phyloP scores from a whole-genome alignment of 1,284 basidiomycete genomes.

The Tranzscheliella williamsii region DNA sequence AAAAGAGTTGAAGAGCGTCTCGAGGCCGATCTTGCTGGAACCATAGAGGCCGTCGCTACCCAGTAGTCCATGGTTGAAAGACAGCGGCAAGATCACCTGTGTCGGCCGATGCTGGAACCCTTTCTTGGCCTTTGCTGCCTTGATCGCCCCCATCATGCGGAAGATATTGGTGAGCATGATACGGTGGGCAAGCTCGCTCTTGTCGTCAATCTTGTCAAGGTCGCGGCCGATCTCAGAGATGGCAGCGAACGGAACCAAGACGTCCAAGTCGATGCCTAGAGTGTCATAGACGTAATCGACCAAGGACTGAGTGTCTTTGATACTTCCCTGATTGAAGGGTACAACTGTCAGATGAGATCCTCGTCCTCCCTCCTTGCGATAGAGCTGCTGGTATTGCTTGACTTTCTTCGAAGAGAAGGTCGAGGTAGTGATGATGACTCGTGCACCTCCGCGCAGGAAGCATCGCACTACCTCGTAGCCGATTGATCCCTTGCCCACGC shows the following conservation, averaged over 20 bases:
- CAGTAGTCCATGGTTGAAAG: constrained; percentile 95
- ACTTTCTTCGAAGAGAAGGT: constrained; percentile 69
- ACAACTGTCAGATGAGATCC: constrained; percentile 95
- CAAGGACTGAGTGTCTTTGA: constrained; percentile 88
- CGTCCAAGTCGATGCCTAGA: constrained; percentile 92
- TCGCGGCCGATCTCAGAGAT: constrained; percentile 97
- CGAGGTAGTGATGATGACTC: constrained; percentile 92
- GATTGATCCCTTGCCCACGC: constrained; percentile 96
- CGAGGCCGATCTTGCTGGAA: constrained; percentile 96
- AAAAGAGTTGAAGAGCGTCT: constrained; percentile 98
- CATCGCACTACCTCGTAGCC: constrained; percentile 97
- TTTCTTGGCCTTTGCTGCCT: constrained; percentile 93
- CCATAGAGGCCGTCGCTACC: constrained; percentile 97
- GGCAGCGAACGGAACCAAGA: constrained; percentile 96
- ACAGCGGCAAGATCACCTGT: constrained; percentile 93
- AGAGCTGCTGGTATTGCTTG: constrained; percentile 97
- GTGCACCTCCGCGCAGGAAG: constrained; percentile 89
- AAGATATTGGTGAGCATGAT: constrained; percentile 80
- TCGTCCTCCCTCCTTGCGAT: constrained; percentile 90
- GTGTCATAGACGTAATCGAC: constrained; percentile 97
- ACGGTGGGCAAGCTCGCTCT: constrained; percentile 94
- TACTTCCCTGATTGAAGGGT: constrained; percentile 97
- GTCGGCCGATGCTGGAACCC: constrained; percentile 96
- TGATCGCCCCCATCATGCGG: constrained; percentile 92
- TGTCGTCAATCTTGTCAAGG: constrained; percentile 94